Evolutionary conservation across 2,329 filamentous ascomycete genomes (phyloP), one percentile per base, ranked within the genome.

Genomic region (Mariannaea sp.): DNA sequence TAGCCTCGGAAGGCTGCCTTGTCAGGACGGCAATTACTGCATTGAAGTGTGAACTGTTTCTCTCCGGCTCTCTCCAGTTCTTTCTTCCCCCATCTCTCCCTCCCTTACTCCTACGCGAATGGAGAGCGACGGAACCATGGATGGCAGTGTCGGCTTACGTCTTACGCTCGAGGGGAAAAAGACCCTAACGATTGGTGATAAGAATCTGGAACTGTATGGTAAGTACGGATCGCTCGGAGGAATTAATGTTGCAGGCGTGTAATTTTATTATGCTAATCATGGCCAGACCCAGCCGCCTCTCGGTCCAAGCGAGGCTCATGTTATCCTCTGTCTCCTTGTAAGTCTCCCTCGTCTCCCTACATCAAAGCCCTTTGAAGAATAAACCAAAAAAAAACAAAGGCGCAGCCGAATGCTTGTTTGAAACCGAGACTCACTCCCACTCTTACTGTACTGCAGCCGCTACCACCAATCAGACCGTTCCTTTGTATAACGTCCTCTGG

Each of bases 401-500:
- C 22, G 19, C 29, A 12, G 20, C 20, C 24, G 16, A 13, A 24
- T 24, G n/a, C 16, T 26, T 17, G 35, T 33, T 7, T 2, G 19
- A 17, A 19, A 19, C 22, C 32, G n/a, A 33, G 8, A 16, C 40
- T 32, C 17, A 38, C 22, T 36, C 32, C 20, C 24, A 40, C 33
- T 30, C n/a, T n/a, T n/a, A n/a, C n/a, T n/a, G n/a, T n/a, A n/a
- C n/a, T n/a, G n/a, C 29, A 50, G 27, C 26, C 4, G 17, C 29
- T 49, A 24, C 57, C n/a, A 50, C 60, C 7, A 66, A 62, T 9
- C 60, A 69, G 17, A 65, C 65, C 5, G 87, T 97, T 24, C 86
- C 89, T 2, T 87, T 91, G 56, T 92, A 90, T 75, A 89, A 96
- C 69, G 76, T 97, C 56, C 84, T 97, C 42, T 95, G 90, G 87